Conservation (phyloP, 2,329 filamentous ascomycete genomes). For the Orbilia ellipsospora region DNA sequence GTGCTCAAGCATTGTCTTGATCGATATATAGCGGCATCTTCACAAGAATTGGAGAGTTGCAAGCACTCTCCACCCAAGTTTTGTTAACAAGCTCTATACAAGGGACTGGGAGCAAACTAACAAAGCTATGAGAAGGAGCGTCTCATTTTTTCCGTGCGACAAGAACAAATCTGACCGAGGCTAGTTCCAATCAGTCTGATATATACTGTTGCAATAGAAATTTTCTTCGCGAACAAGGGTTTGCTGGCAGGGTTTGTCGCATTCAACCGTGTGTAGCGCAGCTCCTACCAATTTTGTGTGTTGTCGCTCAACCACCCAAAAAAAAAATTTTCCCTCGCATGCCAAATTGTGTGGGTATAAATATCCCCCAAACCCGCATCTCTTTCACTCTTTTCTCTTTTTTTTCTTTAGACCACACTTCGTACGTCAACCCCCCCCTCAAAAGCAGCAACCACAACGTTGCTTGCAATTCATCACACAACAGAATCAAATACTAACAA, state of each 20-base stretch:
- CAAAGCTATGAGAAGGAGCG: too few relatives aligned
- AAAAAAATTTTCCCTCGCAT: conserved; percentile 35
- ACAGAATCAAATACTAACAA: conserved; percentile 33
- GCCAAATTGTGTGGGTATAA: conserved; percentile 25
- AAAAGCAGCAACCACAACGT: neutral
- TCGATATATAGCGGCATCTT: too few relatives aligned
- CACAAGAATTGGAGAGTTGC: too few relatives aligned
- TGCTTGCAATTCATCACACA: neutral
- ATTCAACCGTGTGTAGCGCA: neutral
- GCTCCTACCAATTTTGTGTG: conserved; percentile 31
- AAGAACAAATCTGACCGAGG: too few relatives aligned
- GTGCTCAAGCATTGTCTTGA: neutral
- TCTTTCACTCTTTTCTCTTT: conserved; percentile 23
- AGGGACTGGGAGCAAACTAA: too few relatives aligned
- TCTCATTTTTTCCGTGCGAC: too few relatives aligned
- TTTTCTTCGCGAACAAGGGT: neutral
- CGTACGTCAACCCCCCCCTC: conserved; percentile 51
- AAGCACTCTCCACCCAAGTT: too few relatives aligned
- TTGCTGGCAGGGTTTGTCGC: conserved; percentile 10
- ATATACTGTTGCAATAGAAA: neutral
- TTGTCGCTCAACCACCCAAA: conserved; percentile 15
- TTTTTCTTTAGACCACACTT: conserved; percentile 57
- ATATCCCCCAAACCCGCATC: conserved; percentile 16
- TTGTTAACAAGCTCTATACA: too few relatives aligned
- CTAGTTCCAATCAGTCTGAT: too few relatives aligned